Evolutionary conservation across 1,284 basidiomycete species (phyloP).

Genomic region (Singerocomus rubriflavus): DNA sequence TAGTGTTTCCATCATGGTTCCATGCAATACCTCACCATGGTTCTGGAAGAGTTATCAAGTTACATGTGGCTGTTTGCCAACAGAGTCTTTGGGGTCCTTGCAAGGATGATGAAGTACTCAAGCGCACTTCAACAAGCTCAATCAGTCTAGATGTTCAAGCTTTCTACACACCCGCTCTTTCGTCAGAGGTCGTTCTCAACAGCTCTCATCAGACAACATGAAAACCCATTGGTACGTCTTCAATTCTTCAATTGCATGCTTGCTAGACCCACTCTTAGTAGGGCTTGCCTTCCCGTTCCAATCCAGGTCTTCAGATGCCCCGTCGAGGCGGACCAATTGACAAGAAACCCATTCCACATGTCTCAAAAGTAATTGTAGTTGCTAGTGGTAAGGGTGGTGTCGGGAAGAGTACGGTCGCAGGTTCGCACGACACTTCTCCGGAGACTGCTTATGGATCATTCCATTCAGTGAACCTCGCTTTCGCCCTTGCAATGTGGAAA

Average conservation of each 20-base stretch:
- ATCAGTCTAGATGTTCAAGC: conserved; percentile 9
- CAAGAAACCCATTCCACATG: conserved; percentile 63
- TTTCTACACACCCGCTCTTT: neutral
- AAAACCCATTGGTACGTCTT: conserved; percentile 44
- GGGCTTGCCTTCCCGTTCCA: conserved; percentile 51
- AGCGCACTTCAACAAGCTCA: neutral
- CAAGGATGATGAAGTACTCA: neutral
- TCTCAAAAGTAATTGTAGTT: conserved; percentile 77
- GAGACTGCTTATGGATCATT: neutral
- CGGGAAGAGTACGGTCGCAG: conserved; percentile 93
- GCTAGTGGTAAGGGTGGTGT: conserved; percentile 97
- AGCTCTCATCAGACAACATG: conserved; percentile 30
- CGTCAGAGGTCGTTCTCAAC: conserved; percentile 20
- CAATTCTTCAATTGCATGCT: conserved; percentile 2
- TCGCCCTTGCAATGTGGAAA: conserved; percentile 57
- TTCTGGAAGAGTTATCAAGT: neutral
- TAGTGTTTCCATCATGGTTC: neutral
- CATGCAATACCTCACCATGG: conserved; percentile 17
- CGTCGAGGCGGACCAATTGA: conserved; percentile 51
- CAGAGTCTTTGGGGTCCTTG: conserved; percentile 13
- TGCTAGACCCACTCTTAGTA: conserved; percentile 30
- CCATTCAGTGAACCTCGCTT: conserved; percentile 75
- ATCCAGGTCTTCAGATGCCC: conserved; percentile 56
- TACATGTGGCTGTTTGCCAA: neutral
- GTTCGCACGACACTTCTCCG: conserved; percentile 40